Conservation (phyloP, 2,329 filamentous ascomycete genomes). For the Paramyrothecium roridum region DNA sequence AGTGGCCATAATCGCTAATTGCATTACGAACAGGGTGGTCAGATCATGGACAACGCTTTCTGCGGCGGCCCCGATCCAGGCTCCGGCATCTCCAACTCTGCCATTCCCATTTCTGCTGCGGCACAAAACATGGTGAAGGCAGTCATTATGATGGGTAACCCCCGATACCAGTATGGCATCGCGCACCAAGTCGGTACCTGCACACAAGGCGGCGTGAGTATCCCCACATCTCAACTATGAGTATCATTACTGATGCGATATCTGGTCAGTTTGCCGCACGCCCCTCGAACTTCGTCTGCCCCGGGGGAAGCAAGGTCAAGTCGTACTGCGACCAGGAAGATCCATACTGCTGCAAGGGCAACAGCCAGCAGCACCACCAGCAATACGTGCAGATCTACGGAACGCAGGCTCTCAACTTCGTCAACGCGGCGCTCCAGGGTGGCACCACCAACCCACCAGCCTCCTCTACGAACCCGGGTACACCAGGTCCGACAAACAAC, state of each 20-base stretch:
- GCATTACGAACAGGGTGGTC: constrained; percentile 43
- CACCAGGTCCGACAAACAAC: background rate
- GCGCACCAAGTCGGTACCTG: constrained; percentile 61
- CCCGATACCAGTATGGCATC: constrained; percentile 51
- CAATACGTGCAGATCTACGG: constrained; percentile 62
- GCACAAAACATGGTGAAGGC: constrained; percentile 57
- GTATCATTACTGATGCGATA: background rate
- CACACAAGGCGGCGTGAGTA: constrained; percentile 47
- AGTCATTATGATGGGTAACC: constrained; percentile 64
- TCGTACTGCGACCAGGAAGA: constrained; percentile 64
- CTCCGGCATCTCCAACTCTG: constrained; percentile 35
- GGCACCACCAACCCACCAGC: background rate
- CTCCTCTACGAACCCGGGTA: background rate
- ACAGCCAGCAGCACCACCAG: constrained; percentile 56
- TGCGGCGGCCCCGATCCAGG: constrained; percentile 56
- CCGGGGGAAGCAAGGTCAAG: constrained; percentile 50
- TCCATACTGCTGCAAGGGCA: constrained; percentile 66
- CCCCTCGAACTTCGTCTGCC: constrained; percentile 54
- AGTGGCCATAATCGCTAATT: background rate
- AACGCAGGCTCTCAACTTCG: constrained; percentile 54
- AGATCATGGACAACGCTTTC: constrained; percentile 62
- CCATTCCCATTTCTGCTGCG: constrained; percentile 37
- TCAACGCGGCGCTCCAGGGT: constrained; percentile 37
- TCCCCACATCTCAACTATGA: background rate
- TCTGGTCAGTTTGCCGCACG: constrained; percentile 56